Evolutionary conservation across 2,329 filamentous ascomycete species (phyloP).

Genomic region (Paraconiothyrium sp.): DNA sequence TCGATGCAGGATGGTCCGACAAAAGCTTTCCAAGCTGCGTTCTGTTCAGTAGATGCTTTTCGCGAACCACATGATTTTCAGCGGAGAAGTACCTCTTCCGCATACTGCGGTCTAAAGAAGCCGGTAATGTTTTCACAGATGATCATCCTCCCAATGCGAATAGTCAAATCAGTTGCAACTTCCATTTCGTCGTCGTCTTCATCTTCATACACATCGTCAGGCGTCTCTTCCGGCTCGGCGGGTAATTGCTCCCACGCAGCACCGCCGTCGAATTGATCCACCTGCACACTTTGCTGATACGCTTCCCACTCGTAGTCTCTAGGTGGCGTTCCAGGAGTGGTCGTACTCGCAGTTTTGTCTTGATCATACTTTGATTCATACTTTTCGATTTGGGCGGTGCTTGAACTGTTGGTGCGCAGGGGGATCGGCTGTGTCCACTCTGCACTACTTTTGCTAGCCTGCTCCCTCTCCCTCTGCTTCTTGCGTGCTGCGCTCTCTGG

Average conservation of each 20-base stretch:
- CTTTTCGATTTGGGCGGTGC: constrained; percentile 36
- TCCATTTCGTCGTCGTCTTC: constrained; percentile 51
- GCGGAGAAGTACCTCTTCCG: constrained; percentile 49
- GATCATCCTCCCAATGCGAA: constrained; percentile 51
- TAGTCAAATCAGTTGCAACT: constrained; percentile 50
- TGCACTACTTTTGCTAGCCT: constrained; percentile 40
- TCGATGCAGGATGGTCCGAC: constrained; percentile 41
- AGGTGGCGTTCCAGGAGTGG: constrained; percentile 48
- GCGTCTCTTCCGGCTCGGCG: constrained; percentile 48
- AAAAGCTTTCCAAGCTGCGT: constrained; percentile 51
- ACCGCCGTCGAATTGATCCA: constrained; percentile 41
- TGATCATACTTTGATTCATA: constrained; percentile 35
- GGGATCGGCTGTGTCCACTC: constrained; percentile 51
- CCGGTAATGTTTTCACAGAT: constrained; percentile 52
- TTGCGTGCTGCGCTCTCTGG: constrained; percentile 50
- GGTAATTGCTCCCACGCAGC: constrained; percentile 50
- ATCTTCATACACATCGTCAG: constrained; percentile 51
- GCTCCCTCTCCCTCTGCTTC: constrained; percentile 45
- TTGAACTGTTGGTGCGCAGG: constrained; percentile 38
- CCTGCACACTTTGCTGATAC: constrained; percentile 51
- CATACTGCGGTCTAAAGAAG: constrained; percentile 51
- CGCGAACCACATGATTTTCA: background rate
- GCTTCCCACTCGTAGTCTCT: constrained; percentile 52
- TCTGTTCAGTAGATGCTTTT: constrained; percentile 18
- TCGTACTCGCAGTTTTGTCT: constrained; percentile 43